A percentile compares a stretch with the other conserved stretches of the same genome.
Conservation (phyloP, 495 filamentous ascomycete genomes). For the Podospora pseudoanserina region DNA sequence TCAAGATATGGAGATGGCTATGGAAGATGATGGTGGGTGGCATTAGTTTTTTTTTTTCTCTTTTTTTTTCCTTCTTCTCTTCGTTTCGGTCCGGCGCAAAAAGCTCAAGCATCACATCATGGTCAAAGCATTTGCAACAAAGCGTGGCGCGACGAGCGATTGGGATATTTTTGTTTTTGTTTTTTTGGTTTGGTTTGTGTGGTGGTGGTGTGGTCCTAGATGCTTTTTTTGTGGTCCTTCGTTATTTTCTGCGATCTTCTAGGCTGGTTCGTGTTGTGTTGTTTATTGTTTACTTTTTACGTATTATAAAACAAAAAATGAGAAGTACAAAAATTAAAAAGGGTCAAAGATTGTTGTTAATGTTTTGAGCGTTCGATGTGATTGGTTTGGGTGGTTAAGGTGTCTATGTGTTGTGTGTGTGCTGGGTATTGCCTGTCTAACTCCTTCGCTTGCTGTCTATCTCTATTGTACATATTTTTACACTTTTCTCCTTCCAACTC, state of each 20-base stretch:
- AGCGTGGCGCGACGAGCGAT: slow-evolving; percentile 12
- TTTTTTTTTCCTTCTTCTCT: neutral
- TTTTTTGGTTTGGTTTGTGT: slow-evolving; percentile 17
- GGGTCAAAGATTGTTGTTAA: neutral
- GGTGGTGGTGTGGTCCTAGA: neutral
- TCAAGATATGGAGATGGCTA: neutral
- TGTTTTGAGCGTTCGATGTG: neutral
- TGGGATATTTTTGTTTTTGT: slow-evolving; percentile 3
- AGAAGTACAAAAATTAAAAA: slow-evolving; percentile 4
- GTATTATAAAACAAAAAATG: neutral
- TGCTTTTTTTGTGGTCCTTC: slow-evolving; percentile 7
- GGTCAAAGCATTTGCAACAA: neutral
- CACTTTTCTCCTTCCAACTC: neutral
- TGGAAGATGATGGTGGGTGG: neutral
- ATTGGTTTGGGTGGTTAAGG: neutral
- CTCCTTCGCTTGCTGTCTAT: neutral
- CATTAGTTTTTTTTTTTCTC: neutral
- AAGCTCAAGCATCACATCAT: slow-evolving; percentile 6
- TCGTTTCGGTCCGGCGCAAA: slow-evolving; percentile 11
- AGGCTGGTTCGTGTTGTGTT: no score
- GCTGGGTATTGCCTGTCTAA: neutral
- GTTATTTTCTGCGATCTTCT: neutral
- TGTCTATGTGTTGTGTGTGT: neutral
- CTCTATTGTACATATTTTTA: neutral
- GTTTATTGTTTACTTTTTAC: no score